Conservation (phyloP, 164 flowering plant genomes). For the Litsea cubeba region DNA sequence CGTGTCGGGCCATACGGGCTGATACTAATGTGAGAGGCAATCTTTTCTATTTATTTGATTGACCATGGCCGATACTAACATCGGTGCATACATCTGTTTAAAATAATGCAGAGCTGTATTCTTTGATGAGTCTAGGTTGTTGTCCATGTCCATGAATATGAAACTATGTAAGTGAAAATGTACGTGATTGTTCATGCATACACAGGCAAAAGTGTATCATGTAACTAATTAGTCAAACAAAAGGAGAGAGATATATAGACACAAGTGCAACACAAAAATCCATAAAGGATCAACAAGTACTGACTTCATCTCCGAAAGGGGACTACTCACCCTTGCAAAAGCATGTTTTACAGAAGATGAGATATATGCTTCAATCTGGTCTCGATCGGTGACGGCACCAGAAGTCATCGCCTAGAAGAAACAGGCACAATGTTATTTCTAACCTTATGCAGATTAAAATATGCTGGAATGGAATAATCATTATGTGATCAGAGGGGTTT, state of each 20-base stretch:
- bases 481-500: not conserved
- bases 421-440: not conserved
- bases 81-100: no score
- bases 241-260: not conserved
- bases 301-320: not conserved
- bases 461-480: not conserved
- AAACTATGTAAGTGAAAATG: no score
- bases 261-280: not conserved
- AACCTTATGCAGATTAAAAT: not conserved
- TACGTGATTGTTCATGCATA: no score
- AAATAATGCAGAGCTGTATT: no score
- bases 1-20: no score
- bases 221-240: no score
- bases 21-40: no score
- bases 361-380: constrained; percentile 76
- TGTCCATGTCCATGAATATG: no score
- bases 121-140: no score
- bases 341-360: constrained; percentile 67
- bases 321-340: constrained; percentile 66
- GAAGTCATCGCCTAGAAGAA: constrained; percentile 46
- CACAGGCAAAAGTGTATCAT: no score
- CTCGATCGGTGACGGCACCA: constrained; percentile 43
- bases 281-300: not conserved
- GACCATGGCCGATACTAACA: not conserved
- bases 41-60: not conserved